Evolutionary conservation across 257 asterid genomes (phyloP), one percentile per base, ranked within the genome.

Genomic region (Fraxinus quadrangulata): DNA sequence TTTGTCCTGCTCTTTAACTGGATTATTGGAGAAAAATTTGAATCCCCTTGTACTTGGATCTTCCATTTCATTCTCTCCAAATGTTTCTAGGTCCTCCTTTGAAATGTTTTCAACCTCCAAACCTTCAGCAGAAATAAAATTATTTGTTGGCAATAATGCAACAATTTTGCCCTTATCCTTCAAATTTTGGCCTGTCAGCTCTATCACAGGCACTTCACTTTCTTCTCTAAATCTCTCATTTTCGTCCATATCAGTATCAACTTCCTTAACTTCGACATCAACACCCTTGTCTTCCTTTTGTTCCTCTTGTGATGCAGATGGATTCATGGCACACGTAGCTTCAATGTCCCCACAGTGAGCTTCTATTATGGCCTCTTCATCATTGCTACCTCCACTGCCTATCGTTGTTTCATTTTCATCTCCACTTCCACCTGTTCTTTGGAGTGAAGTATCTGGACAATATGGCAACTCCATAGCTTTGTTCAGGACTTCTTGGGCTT

Each of bases 161-260:
- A 90, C 80, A 74, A 87, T 67, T 86, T 96, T 93, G 67, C 97
- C 97, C 89, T 93, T 93, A 68, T 88, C 96, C 85, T 87, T 89
- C 80, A 76, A 75, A 77, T 72, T 77, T 40, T 81, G 89, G 77
- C 80, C 63, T 49, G 80, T 78, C 66, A 83, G 88, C 83, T 85
- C 93, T 6, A 77, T 42, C 33, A 77, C 70, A 71, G 79, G 83
- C 74, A 83, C 76, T 77, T 87, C 93, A 81, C 42, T 80, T 83
- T 85, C 85, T 79, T 81, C 86, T 33, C 63, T 34, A 65, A 54
- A 73, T 81, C 84, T 86, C 78, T 71, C 83, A 40, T 82, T 83
- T 77, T 79, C 86, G 47, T 76, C 70, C 71, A 78, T 28, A 78
- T 66, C 78, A 73, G 31, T 75, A 72, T 77, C 86, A 75, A 82